These are phyloP conservation scores for Penicillium frequentans DNA, from an alignment of 2,329 filamentous ascomycete species.

Conservation along the genomic window DNA sequence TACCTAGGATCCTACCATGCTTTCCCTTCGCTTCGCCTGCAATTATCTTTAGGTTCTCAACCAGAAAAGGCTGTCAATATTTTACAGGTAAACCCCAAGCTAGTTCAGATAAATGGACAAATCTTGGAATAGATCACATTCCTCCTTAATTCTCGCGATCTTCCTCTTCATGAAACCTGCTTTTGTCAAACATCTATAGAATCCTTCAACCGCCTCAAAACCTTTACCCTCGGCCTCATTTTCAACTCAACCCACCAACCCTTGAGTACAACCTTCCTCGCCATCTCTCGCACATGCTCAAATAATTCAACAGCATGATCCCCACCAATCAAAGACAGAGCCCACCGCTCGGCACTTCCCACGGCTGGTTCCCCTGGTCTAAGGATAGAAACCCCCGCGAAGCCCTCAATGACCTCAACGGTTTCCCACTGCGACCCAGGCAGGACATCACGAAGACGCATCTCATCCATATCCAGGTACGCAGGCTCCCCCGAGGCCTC, in stretches of 20 bases:
- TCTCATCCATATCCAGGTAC: constrained; percentile 29
- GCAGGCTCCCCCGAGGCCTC: constrained; percentile 42
- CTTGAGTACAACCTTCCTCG: constrained; percentile 35
- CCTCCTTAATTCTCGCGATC: too few species aligned
- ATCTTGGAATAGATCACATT: neutral
- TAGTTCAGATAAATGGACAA: too few species aligned
- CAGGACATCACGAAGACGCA: constrained; percentile 37
- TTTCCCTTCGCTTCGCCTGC: neutral
- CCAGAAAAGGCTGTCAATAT: too few species aligned
- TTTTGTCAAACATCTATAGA: neutral
- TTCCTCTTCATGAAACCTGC: neutral
- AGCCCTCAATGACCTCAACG: constrained; percentile 51
- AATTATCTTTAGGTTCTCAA: neutral
- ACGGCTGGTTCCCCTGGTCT: constrained; percentile 39
- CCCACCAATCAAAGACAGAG: constrained; percentile 37
- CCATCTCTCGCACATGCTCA: constrained; percentile 22
- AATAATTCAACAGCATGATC: constrained; percentile 30
- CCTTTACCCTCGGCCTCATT: constrained; percentile 55
- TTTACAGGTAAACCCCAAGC: too few species aligned
- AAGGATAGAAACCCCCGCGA: constrained; percentile 51
- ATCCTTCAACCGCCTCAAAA: constrained; percentile 38
- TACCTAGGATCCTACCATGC: neutral
- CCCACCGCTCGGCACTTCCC: constrained; percentile 32
- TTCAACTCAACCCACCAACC: constrained; percentile 58
- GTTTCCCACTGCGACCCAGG: constrained; percentile 49